phyloP scores from a whole-genome alignment of 1,284 basidiomycete genomes.

The Sanghuangporus weigelae region DNA sequence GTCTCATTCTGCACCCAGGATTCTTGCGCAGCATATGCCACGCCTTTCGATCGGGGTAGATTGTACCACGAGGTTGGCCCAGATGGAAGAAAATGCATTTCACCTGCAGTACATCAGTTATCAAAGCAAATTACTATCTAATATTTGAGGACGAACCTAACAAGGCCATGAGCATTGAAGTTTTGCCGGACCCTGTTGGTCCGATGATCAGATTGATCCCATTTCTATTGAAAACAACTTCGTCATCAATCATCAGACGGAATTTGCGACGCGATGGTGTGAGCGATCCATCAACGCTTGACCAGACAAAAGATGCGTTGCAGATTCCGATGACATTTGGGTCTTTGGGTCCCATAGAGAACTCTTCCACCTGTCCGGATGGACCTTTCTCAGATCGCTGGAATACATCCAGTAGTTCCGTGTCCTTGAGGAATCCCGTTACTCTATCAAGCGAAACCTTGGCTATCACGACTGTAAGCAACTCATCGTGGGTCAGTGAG shows the following conservation, averaged over 20 bases:
- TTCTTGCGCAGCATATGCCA: slow-evolving; percentile 74
- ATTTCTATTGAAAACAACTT: slow-evolving; percentile 53
- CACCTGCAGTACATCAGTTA: slow-evolving; percentile 31
- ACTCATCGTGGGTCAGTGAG: slow-evolving; percentile 25
- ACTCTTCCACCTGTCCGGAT: slow-evolving; percentile 17
- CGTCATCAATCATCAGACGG: slow-evolving; percentile 42
- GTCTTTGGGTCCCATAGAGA: slow-evolving; percentile 21
- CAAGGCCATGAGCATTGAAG: slow-evolving; percentile 49
- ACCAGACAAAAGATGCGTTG: slow-evolving; percentile 40
- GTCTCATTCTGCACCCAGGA: slow-evolving; percentile 67
- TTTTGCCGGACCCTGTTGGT: slow-evolving; percentile 51
- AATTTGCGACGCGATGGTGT: slow-evolving; percentile 37
- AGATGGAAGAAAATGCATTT: slow-evolving; percentile 55
- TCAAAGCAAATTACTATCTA: slow-evolving; percentile 17
- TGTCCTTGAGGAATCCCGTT: slow-evolving; percentile 38
- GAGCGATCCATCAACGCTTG: slow-evolving; percentile 22
- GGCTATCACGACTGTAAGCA: slow-evolving; percentile 26
- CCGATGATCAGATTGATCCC: slow-evolving; percentile 62
- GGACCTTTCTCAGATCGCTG: slow-evolving; percentile 27
- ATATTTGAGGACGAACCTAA: slow-evolving; percentile 32
- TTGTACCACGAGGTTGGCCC: slow-evolving; percentile 56
- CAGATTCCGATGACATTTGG: slow-evolving; percentile 34
- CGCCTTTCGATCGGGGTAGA: slow-evolving; percentile 60
- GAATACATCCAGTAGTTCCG: slow-evolving; percentile 46
- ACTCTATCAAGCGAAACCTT: slow-evolving; percentile 46